phyloP scores from a whole-genome alignment of 768 basidiomycete species.

The Rhodotorula sphaerocarpa region DNA sequence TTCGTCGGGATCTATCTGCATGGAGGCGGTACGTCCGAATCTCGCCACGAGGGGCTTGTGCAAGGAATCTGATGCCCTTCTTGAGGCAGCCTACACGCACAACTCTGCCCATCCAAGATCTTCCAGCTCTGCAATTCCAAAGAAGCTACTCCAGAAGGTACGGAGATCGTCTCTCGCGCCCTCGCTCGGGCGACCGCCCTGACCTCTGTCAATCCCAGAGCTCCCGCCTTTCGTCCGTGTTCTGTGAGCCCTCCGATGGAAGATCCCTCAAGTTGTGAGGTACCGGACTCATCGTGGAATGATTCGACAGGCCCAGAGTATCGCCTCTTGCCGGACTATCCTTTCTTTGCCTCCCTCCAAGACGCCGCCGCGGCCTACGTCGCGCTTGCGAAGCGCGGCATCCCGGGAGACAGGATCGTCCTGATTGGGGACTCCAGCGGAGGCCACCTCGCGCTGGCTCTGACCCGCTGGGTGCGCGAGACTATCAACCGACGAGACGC shows the following conservation, averaged over 20 bases:
- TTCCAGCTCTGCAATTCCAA: conserved; percentile 1
- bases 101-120: conserved; percentile 14
- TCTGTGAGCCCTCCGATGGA: too few relatives aligned
- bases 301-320: conserved; percentile 51
- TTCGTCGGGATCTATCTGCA: conserved; percentile 43
- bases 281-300: too few relatives aligned
- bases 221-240: too few relatives aligned
- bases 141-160: conserved; percentile 26
- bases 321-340: conserved; percentile 51
- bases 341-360: conserved; percentile 64
- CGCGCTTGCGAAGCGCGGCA: conserved; percentile 50
- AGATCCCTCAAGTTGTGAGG: too few relatives aligned
- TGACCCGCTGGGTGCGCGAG: conserved; percentile 40
- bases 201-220: too few relatives aligned
- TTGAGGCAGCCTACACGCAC: conserved; percentile 3
- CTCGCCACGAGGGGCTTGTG: not conserved
- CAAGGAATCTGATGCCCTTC: not conserved
- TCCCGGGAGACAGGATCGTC: conserved; percentile 49
- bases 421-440: conserved; percentile 70
- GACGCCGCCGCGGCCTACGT: conserved; percentile 67
- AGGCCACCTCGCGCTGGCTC: conserved; percentile 54
- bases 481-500: not conserved
- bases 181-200: too few relatives aligned
- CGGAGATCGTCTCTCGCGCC: not conserved
- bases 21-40: conserved; percentile 37